Conservation (phyloP, 2,329 filamentous ascomycete genomes). For the Aspergillus caelatus region DNA sequence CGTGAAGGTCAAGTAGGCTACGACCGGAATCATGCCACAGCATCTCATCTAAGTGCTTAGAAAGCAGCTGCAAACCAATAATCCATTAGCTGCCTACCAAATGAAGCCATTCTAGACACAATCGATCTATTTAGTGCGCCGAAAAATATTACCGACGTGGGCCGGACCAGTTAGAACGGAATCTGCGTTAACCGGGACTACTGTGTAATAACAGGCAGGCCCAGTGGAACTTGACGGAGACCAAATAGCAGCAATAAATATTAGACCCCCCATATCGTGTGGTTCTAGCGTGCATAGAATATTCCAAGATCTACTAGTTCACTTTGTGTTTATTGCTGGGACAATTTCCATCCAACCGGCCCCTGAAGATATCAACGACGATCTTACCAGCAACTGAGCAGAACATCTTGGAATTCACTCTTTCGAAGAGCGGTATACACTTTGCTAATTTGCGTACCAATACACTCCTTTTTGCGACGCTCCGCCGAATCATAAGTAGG, state of each 20-base stretch:
- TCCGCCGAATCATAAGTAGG: constrained; percentile 19
- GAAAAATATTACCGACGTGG: not conserved
- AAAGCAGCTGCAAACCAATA: not conserved
- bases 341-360: not conserved
- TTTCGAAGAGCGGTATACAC: constrained; percentile 29
- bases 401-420: constrained; percentile 13
- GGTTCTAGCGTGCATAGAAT: not conserved
- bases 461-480: constrained; percentile 15
- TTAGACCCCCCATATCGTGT: not conserved
- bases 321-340: not conserved
- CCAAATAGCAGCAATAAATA: not conserved
- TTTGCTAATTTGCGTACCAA: constrained; percentile 29
- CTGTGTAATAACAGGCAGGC: not conserved
- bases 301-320: not conserved
- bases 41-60: not conserved
- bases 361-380: not conserved
- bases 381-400: constrained; percentile 6
- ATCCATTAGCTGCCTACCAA: not conserved
- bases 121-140: not conserved
- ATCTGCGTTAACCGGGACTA: not conserved
- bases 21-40: not conserved
- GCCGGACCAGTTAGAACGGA: not conserved
- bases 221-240: not conserved
- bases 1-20: not conserved
- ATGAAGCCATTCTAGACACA: not conserved